phyloP scores from a whole-genome alignment of 108 stramenopile genomes.

The Bacterosira constricta region DNA sequence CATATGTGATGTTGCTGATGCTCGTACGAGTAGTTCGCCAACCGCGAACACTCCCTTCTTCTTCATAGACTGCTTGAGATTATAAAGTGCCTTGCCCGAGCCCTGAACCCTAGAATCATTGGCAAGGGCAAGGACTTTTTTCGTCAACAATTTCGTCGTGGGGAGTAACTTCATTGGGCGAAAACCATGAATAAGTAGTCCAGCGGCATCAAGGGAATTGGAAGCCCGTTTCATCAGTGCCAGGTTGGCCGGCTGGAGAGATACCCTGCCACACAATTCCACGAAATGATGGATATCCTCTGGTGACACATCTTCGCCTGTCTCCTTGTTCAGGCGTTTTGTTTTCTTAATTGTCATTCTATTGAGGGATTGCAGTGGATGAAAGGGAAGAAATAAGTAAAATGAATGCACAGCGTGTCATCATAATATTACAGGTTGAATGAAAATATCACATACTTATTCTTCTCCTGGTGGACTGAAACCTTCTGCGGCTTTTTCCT shows the following conservation, averaged over 20 bases:
- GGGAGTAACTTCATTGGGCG: slow-evolving; percentile 48
- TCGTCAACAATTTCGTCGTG: slow-evolving; percentile 26
- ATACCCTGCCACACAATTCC: slow-evolving; percentile 42
- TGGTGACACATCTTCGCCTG: slow-evolving; percentile 13
- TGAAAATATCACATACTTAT: slow-evolving; percentile 45
- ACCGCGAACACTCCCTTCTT: slow-evolving; percentile 71
- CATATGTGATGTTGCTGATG: slow-evolving; percentile 49
- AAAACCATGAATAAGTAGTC: slow-evolving; percentile 68
- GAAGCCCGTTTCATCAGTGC: slow-evolving; percentile 22
- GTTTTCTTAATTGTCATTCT: slow-evolving; percentile 20
- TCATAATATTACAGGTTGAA: background rate
- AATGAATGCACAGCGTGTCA: background rate
- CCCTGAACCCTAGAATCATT: slow-evolving; percentile 58
- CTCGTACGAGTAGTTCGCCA: slow-evolving; percentile 66
- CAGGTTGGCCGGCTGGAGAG: slow-evolving; percentile 28
- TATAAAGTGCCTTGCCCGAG: slow-evolving; percentile 57
- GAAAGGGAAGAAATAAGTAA: no score
- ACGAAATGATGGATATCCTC: slow-evolving; percentile 31
- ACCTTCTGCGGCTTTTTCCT: slow-evolving; percentile 59
- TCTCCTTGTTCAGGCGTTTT: slow-evolving; percentile 20
- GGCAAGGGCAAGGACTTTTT: slow-evolving; percentile 53
- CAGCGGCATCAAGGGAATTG: slow-evolving; percentile 35
- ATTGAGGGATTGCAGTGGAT: background rate
- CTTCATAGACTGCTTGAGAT: slow-evolving; percentile 69
- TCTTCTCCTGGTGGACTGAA: slow-evolving; percentile 61